Percentiles rank a stretch among this genome's conserved stretches.
phyloP scores from a whole-genome alignment of 768 basidiomycete genomes.

The Rhizopogon roseolus region DNA sequence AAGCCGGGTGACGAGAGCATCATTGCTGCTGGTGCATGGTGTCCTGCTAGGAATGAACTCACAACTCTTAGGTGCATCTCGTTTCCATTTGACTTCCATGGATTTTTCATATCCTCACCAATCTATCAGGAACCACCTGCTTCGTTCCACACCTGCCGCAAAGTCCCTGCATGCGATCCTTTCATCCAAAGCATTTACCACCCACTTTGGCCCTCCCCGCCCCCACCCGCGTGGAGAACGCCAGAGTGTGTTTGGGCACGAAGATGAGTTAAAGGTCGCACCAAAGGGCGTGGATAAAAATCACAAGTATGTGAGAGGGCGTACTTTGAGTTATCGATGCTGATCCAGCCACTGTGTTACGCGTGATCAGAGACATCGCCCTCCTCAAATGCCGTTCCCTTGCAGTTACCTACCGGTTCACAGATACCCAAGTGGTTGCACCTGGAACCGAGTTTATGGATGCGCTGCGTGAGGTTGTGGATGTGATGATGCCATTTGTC shows the following conservation, averaged over 20 bases:
- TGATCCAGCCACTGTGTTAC: not conserved
- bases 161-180: slow-evolving; percentile 63
- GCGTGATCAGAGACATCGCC: slow-evolving; percentile 72
- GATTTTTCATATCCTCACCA: not conserved
- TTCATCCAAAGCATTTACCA: slow-evolving; percentile 64
- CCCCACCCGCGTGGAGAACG: slow-evolving; percentile 58
- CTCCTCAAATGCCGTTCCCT: slow-evolving; percentile 73
- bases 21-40: slow-evolving; percentile 80
- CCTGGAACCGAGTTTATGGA: slow-evolving; percentile 54
- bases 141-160: slow-evolving; percentile 37
- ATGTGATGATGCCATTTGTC: slow-evolving; percentile 68
- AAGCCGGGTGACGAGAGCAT: slow-evolving; percentile 62
- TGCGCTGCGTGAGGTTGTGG: slow-evolving; percentile 48
- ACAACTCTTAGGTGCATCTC: slow-evolving; percentile 57
- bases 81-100: not conserved
- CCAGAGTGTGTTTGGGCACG: slow-evolving; percentile 79
- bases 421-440: slow-evolving; percentile 66
- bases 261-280: slow-evolving; percentile 86
- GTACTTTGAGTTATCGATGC: not conserved
- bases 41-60: slow-evolving; percentile 75
- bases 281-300: slow-evolving; percentile 87
- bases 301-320: slow-evolving; percentile 49
- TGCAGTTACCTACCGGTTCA: slow-evolving; percentile 44
- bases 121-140: slow-evolving; percentile 51
- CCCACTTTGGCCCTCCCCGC: slow-evolving; percentile 67